Evolutionary conservation across 2,329 filamentous ascomycete genomes (phyloP), one percentile per base, ranked within the genome.

Genomic region (Torrubiellomyces zombiae): DNA sequence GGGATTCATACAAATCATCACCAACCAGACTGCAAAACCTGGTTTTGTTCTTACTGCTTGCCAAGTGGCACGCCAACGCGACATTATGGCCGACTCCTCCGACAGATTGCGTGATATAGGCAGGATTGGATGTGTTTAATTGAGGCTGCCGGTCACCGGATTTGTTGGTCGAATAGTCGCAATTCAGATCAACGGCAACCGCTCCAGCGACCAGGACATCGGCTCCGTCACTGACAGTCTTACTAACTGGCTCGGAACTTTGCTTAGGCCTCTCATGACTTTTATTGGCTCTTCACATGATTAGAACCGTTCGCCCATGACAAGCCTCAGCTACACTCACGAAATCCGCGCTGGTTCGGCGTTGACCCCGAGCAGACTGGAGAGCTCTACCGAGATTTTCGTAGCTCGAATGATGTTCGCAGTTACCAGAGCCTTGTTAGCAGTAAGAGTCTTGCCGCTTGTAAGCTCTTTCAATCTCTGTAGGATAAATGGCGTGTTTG

Each of bases 51-150:
- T 53, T 42, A 6, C 67, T 70, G 30, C 77, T 64, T 9, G 61
- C 61, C 16, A 74, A 64, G 36, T 83, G 78, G 1, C 80, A 75
- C 21, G 86, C 85, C 23, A 82, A 65, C 10, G 89, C 82, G 21
- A 95, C 81, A 41, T 95, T 95, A 42, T 83, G 75, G 6, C 81
- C 89, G 6, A 95, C 89, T 6, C 89, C 89, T 9, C 89, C 89
- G 6, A 94, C 66, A 1, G 77, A 80, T 43, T 92, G 82, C 18
- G 57, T 70, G 35, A 94, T 91, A 9, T 60, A 56, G 6, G 83
- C 72, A 24, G 80, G 80, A 41, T 95, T 95, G 1, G 86, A 95
- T 1, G 83, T 93, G 31, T 85, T 67, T 18, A 74, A 56, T 25
- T 63, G 54, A 5, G 72, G 63, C 4, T 50, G 45, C 5, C 27